A percentile compares a stretch with the other conserved stretches of the same genome.
phyloP scores from a whole-genome alignment of 2,329 filamentous ascomycete species.

The Pseudogymnoascus sp. region DNA sequence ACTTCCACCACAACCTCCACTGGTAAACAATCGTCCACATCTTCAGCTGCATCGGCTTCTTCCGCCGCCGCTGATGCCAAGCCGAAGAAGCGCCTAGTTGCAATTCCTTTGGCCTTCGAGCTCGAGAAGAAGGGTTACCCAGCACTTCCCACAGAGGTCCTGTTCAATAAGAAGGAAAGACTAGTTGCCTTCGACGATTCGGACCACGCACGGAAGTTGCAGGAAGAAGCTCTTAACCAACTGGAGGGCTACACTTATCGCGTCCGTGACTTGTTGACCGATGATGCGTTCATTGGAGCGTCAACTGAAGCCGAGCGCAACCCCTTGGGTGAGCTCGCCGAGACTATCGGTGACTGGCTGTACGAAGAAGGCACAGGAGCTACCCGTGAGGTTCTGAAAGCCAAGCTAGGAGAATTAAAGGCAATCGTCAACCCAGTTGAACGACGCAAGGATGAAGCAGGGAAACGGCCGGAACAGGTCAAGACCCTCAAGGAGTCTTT shows the following conservation, averaged over 20 bases:
- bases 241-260: constrained; percentile 93
- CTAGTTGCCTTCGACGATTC: constrained; percentile 79
- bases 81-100: constrained; percentile 26
- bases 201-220: constrained; percentile 63
- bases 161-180: constrained; percentile 42
- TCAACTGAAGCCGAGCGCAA: constrained; percentile 61
- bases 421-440: constrained; percentile 70
- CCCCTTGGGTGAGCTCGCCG: constrained; percentile 58
- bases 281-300: constrained; percentile 61
- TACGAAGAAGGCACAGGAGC: constrained; percentile 78
- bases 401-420: constrained; percentile 67
- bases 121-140: constrained; percentile 24
- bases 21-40: constrained; percentile 37
- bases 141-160: constrained; percentile 23
- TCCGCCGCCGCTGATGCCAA: constrained; percentile 23
- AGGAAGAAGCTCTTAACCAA: constrained; percentile 83
- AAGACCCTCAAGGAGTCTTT: constrained; percentile 61
- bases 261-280: constrained; percentile 71
- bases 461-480: constrained; percentile 61
- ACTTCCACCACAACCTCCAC: constrained; percentile 29
- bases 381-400: constrained; percentile 62
- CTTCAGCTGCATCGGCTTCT: constrained; percentile 33
- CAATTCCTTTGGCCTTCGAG: constrained; percentile 27
- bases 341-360: constrained; percentile 76
- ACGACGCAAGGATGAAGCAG: constrained; percentile 62